These are phyloP conservation scores for Stellera chamaejasme DNA, from an alignment of 345 rosid species.

Conservation along the genomic window DNA sequence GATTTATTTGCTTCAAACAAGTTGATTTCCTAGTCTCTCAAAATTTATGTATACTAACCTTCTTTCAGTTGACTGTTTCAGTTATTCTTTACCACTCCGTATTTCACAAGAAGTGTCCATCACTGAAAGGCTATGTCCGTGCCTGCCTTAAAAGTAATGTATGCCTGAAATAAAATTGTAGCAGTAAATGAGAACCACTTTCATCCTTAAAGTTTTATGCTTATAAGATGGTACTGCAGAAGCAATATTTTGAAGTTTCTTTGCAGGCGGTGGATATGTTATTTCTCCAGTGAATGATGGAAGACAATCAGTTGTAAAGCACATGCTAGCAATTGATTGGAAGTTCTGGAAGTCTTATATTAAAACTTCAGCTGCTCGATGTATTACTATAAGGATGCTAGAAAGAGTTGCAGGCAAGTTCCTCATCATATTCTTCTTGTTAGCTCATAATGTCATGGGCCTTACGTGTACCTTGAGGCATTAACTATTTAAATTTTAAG, in stretches of 20 bases:
- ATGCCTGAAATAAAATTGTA: slow-evolving; percentile 37
- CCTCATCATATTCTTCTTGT: slow-evolving; percentile 5
- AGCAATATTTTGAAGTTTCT: too few relatives aligned
- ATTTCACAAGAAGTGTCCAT: slow-evolving; percentile 81
- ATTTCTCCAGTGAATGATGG: slow-evolving; percentile 72
- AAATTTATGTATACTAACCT: slow-evolving; percentile 14
- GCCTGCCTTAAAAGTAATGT: slow-evolving; percentile 98
- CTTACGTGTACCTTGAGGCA: background rate
- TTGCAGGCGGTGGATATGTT: slow-evolving; percentile 92
- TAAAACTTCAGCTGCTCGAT: slow-evolving; percentile 54
- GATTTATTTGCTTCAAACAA: slow-evolving; percentile 8
- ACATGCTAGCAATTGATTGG: slow-evolving; percentile 98
- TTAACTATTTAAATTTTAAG: background rate
- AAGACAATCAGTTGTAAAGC: slow-evolving; percentile 74
- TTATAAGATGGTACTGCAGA: background rate
- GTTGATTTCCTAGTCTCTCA: slow-evolving; percentile 5
- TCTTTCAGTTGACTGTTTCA: slow-evolving; percentile 27
- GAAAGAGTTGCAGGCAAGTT: slow-evolving; percentile 76
- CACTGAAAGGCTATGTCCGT: slow-evolving; percentile 71
- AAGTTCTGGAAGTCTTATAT: slow-evolving; percentile 86
- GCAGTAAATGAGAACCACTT: slow-evolving; percentile 8
- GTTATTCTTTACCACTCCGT: slow-evolving; percentile 94
- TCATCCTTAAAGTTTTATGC: slow-evolving; percentile 7
- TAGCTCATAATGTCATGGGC: slow-evolving; percentile 4
- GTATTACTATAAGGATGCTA: slow-evolving; percentile 81